Evolutionary conservation across 1,284 basidiomycete species (phyloP).

Genomic region (Sphaerobolus stellatus): DNA sequence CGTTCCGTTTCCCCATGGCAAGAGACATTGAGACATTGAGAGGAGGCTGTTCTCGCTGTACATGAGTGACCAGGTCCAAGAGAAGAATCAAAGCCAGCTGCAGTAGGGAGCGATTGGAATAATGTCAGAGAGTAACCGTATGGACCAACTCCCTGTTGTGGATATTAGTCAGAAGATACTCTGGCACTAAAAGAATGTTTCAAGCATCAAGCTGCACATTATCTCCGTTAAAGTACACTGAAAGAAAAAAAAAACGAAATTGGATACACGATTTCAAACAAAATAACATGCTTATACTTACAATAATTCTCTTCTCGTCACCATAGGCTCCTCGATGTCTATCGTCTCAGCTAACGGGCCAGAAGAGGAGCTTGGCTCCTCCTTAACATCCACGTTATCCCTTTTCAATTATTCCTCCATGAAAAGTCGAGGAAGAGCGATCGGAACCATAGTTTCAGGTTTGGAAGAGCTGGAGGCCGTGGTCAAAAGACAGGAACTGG

Average conservation of each 20-base stretch:
- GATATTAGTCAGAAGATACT: neutral
- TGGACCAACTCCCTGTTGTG: conserved; percentile 2
- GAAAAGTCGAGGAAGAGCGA: no score
- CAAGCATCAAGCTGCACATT: conserved; percentile 44
- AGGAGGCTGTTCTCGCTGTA: conserved; percentile 50
- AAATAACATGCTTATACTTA: conserved; percentile 55
- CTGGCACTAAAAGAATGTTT: neutral
- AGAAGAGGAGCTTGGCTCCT: no score
- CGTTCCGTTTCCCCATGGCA: conserved; percentile 68
- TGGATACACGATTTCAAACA: neutral
- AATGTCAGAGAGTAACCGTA: conserved; percentile 59
- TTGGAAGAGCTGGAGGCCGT: no score
- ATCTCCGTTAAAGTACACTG: conserved; percentile 72
- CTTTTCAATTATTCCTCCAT: no score
- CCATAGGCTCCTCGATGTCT: no score
- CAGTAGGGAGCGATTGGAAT: conserved; percentile 67
- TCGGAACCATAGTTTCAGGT: no score
- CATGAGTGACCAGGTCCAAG: conserved; percentile 68
- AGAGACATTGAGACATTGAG: conserved; percentile 53
- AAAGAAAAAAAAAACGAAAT: conserved; percentile 3
- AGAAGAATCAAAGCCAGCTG: conserved; percentile 67
- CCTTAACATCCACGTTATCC: no score
- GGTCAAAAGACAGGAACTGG: no score
- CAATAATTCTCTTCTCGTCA: conserved; percentile 66
- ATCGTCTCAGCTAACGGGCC: no score